Evolutionary conservation across 163 green algal species (phyloP).

Genomic region (Chlamydomonas reinhardtii): DNA sequence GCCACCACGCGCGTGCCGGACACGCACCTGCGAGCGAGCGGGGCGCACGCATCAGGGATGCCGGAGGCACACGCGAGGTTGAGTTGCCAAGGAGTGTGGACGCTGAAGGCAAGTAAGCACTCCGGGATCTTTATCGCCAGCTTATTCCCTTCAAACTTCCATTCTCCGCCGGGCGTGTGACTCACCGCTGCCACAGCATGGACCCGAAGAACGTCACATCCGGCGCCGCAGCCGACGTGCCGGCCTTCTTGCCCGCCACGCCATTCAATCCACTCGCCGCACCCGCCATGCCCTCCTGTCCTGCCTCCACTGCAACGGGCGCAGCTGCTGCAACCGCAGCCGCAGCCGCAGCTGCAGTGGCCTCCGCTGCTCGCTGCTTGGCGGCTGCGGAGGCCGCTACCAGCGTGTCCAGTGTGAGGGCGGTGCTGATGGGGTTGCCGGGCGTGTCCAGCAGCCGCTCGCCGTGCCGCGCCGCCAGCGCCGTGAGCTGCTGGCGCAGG

Average conservation of each 20-base stretch:
- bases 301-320: no score
- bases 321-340: not conserved
- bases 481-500: conserved; percentile 54
- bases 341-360: not conserved
- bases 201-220: conserved; percentile 81
- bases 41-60: not conserved
- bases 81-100: no score
- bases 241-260: not conserved
- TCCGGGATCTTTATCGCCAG: no score
- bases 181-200: conserved; percentile 84
- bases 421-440: conserved; percentile 89
- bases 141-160: no score
- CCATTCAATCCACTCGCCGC: not conserved
- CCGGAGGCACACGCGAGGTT: no score
- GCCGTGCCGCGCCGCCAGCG: conserved; percentile 66
- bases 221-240: not conserved
- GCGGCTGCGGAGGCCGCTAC: not conserved
- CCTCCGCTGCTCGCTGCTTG: not conserved
- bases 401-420: conserved; percentile 82
- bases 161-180: no score
- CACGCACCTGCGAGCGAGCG: conserved; percentile 64
- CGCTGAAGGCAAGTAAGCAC: no score
- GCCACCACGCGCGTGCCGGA: conserved; percentile 90
- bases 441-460: conserved; percentile 88
- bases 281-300: not conserved